Evolutionary conservation across 2,329 filamentous ascomycete species (phyloP), one percentile per base, ranked within the genome.

Genomic region (Podosphaera fusca): DNA sequence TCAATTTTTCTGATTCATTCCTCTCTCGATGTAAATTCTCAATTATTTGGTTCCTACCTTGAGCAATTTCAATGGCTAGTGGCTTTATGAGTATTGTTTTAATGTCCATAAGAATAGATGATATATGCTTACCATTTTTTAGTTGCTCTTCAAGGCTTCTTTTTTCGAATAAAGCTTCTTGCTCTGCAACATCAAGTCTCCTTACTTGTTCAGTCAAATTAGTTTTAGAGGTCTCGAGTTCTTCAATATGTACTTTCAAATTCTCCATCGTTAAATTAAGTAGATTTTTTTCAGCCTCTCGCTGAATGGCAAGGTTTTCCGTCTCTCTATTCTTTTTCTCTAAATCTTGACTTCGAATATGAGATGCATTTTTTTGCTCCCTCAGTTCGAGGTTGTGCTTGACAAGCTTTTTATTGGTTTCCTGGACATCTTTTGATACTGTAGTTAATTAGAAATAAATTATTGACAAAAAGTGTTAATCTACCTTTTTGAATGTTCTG

Each of bases 11-110:
- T 34, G 54, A 58, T 2, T 55, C 55, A 2, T 58, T 45, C 6
- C 57, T 55, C 49, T 63, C 64, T 7, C 50, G 56, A 10, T 49
- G 53, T 34, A 64, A 55, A 4, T 63, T 57, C 5, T 59, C 40
- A 30, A 61, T 21, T 21, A 42, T 57, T 8, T 57, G 58, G 3
- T 63, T 42, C 21, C 29, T 49, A 52, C 14, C 31, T 52, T 52
- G n/a, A 52, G 49, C 30, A 52, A n/a, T 34, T 31, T 34, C 12
- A 5, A 33, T 14, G 5, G 30, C 10, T 34, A 51, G 4, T 29
- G 12, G 12, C 14, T 2, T n/a, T 34, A 34, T 33, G 4, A 9
- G 30, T 52, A 34, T 21, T 50, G 47, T 30, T 38, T 38, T 5
- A 10, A 38, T 38, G 5, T 38, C 10, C 10, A 10, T 6, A 38